Evolutionary conservation across 805 yeast species (phyloP), one percentile per base, ranked within the genome.

Genomic region (Kazachstania africana): DNA sequence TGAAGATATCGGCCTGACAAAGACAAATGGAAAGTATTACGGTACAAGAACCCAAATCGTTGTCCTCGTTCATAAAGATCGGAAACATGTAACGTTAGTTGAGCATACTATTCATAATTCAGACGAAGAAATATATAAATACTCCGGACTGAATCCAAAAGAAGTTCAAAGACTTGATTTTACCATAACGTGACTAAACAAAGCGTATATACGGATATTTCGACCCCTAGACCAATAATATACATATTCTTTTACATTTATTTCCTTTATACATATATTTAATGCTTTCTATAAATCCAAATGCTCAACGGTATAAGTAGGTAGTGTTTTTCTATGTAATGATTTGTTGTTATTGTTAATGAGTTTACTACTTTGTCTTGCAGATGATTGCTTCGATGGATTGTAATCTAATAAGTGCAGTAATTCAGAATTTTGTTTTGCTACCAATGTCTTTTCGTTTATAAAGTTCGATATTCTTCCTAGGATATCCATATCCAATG

Each of bases 11-110:
- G 56, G 57, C 9, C 43, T 50, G 13, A 51, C 59, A 4, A 36
- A 40, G 13, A 31, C 35, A 6, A 55, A 63, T 12, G 83, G 84
- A 0, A 53, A 61, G 15, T 74, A 63, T 44, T 87, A 84, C 48
- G 95, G 95, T 1, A 85, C 96, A 0, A 59, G 95, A 33, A 81
- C 95, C 0, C 95, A 85, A 51, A 83, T 94, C 0, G 68, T 84
- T 2, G 63, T 84, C 3, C 43, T 82, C 15, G 63, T 80, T 8
- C 72, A 70, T 45, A 65, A 62, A 24, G 36, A 46, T 24, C 64
- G 81, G 44, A 35, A 57, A 23, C 38, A 34, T 9, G 55, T 79
- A 14, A 66, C 68, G 29, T 81, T 79, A 51, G 58, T 68, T 10
- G 95, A 85, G 48, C 60, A 63, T 29, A 70, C 71, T 34, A 43